Conservation (phyloP, 345 rosid genomes). For the Heritiera fomes region DNA sequence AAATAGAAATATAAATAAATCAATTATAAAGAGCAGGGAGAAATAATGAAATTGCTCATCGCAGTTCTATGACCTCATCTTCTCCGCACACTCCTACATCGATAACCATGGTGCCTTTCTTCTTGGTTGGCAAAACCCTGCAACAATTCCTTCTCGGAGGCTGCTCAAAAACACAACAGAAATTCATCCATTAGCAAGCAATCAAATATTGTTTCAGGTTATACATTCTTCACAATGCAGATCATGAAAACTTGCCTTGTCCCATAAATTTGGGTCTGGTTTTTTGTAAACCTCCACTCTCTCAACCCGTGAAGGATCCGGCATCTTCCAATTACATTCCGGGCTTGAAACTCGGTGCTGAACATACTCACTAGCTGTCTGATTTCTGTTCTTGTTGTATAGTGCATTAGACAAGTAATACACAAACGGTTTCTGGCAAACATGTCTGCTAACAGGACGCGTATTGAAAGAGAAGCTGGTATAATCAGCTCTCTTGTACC, state of each 20-base stretch:
- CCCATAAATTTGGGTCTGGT: background rate
- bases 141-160: slow-evolving; percentile 65
- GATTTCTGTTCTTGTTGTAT: slow-evolving; percentile 21
- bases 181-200: background rate
- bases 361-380: slow-evolving; percentile 50
- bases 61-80: slow-evolving; percentile 43
- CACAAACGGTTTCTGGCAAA: slow-evolving; percentile 57
- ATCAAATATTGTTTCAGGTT: background rate
- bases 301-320: slow-evolving; percentile 34
- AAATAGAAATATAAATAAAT: background rate
- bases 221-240: too few relatives aligned
- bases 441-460: slow-evolving; percentile 36
- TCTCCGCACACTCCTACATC: slow-evolving; percentile 51
- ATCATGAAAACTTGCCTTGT: background rate
- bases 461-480: slow-evolving; percentile 53
- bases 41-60: background rate
- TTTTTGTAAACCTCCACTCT: background rate
- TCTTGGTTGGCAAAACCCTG: slow-evolving; percentile 38
- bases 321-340: slow-evolving; percentile 47
- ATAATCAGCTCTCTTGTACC: slow-evolving; percentile 45
- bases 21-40: background rate
- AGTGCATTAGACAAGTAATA: slow-evolving; percentile 46
- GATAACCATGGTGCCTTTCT: slow-evolving; percentile 38
- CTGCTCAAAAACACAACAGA: slow-evolving; percentile 25
- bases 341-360: slow-evolving; percentile 24